Evolutionary conservation across 306 rosid species (phyloP).

Genomic region (Crotalaria pallida): DNA sequence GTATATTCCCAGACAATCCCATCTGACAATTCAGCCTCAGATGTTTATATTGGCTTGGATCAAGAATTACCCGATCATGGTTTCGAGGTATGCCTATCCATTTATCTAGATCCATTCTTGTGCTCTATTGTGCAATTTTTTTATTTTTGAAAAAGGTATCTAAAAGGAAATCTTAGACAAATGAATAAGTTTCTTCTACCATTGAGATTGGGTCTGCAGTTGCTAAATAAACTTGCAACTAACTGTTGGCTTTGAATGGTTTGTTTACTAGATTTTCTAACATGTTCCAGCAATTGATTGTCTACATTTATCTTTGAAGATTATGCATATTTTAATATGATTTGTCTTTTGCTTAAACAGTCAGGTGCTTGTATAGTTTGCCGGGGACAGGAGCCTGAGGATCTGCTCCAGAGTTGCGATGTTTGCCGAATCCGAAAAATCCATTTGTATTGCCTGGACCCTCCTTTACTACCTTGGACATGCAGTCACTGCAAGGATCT

Average conservation of each 20-base stretch:
- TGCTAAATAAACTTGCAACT: background rate
- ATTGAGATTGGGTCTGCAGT: background rate
- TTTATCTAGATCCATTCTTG: background rate
- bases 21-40: constrained; percentile 40
- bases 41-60: constrained; percentile 33
- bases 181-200: background rate
- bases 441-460: constrained; percentile 81
- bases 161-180: background rate
- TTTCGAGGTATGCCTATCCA: constrained; percentile 53
- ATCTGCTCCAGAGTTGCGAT: constrained; percentile 57
- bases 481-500: constrained; percentile 79
- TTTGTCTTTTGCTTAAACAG: constrained; percentile 32
- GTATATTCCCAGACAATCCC: constrained; percentile 87
- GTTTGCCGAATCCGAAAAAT: constrained; percentile 33
- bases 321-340: constrained; percentile 15
- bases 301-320: constrained; percentile 3
- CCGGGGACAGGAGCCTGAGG: constrained; percentile 61
- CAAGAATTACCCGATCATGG: constrained; percentile 27
- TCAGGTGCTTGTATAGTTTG: constrained; percentile 54
- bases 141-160: too few species aligned
- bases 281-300: constrained; percentile 12
- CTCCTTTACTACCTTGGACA: constrained; percentile 67
- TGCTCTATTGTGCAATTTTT: background rate
- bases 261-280: constrained; percentile 5
- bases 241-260: background rate